Evolutionary conservation across 2,329 filamentous ascomycete genomes (phyloP), one percentile per base, ranked within the genome.

Genomic region (Zalaria obscura): DNA sequence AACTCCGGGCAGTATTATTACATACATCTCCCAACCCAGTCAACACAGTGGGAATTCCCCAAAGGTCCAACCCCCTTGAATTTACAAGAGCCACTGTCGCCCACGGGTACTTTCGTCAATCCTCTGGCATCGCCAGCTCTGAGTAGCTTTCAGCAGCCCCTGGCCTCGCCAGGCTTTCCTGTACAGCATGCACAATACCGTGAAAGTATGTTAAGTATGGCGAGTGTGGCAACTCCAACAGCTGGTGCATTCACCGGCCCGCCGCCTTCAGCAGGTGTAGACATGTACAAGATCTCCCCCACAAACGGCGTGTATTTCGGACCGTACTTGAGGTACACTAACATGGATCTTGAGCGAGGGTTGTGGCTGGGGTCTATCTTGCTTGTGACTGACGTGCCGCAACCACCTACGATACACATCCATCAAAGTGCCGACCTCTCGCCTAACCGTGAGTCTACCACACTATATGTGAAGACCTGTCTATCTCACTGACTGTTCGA

Each of bases 1-100:
- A 94, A 83, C 56, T 96, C 89, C 2, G 91, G 91, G 1, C 89
- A 96, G 57, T 98, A 96, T 62, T 98, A 98, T 61, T 98, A 98
- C 56, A 98, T 98, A 45, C 91, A 98, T 59, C 72, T 98, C 27
- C 83, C 88, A 1, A 88, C 85, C 0, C 91, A 96, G 57, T 86
- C 88, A 3, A 98, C 91, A 1, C 91, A 98, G 58, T 98, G 91
- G 91, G 91, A 98, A 55, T 96, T 96, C 51, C 91, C 91, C 27
- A 96, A 95, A 63, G 89, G 89, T 0, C 88, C 88, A 0, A 94
- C 86, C 25, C 89, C 89, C 1, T 70, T 95, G 41, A 83, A 85
- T 47, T 75, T 93, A 48, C 87, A 93, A 45, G 74, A 83, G 10
- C 89, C 89, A 0, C 65, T 95, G 43, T 95, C 89, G 5, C 89